phyloP scores from a whole-genome alignment of 2,329 filamentous ascomycete species.

The Talaromyces sp. region DNA sequence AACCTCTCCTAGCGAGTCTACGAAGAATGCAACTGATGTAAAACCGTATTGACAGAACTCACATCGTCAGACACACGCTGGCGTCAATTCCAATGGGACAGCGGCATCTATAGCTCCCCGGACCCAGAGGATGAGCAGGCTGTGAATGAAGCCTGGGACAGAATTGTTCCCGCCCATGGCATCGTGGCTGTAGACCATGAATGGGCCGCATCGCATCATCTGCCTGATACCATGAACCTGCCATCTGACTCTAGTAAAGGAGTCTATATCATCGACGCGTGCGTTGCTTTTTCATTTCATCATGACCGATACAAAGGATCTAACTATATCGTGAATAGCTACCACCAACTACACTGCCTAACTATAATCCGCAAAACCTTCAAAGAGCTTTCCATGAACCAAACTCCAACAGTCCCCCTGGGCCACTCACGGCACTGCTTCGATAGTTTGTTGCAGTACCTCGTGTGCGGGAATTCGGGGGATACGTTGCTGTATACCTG shows the following conservation, averaged over 20 bases:
- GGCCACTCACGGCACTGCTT: slow-evolving; percentile 20
- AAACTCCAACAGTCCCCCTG: neutral
- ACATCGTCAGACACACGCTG: neutral
- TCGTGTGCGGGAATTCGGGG: slow-evolving; percentile 19
- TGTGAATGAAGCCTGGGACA: slow-evolving; percentile 21
- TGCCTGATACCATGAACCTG: slow-evolving; percentile 22
- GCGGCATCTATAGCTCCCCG: neutral
- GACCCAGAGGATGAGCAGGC: neutral
- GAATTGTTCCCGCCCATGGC: slow-evolving; percentile 26
- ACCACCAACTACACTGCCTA: slow-evolving; percentile 22
- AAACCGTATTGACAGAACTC: neutral
- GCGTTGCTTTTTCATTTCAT: neutral
- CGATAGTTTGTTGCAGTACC: slow-evolving; percentile 19
- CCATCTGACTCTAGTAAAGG: slow-evolving; percentile 19
- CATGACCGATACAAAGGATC: neutral
- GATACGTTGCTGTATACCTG: slow-evolving; percentile 18
- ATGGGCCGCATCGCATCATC: slow-evolving; percentile 22
- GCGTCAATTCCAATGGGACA: neutral
- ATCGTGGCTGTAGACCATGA: slow-evolving; percentile 27
- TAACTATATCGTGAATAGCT: neutral
- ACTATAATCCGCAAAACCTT: slow-evolving; percentile 21
- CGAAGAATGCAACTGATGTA: neutral
- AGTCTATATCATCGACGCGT: slow-evolving; percentile 22
- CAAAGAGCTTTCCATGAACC: slow-evolving; percentile 13
- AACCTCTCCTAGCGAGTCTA: too few relatives aligned